Conservation (phyloP, 1,284 basidiomycete species). For the Naganishia liquefaciens region DNA sequence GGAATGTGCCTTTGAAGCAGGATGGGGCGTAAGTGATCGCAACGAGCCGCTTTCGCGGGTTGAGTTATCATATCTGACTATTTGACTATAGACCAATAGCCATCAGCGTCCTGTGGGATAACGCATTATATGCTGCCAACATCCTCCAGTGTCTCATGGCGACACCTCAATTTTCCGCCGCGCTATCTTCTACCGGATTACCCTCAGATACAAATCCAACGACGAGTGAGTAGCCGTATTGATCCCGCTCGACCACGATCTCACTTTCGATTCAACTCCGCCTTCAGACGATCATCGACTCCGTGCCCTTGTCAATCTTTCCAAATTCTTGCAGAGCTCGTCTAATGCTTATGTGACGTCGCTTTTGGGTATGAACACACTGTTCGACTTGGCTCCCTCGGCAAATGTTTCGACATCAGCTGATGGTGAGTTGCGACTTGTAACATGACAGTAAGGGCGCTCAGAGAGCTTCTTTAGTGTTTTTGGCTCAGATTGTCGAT, state of each 20-base stretch:
- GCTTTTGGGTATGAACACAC: slow-evolving; percentile 20
- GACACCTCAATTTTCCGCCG: slow-evolving; percentile 2
- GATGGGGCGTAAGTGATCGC: slow-evolving; percentile 15
- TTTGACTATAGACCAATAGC: slow-evolving; percentile 10
- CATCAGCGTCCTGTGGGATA: slow-evolving; percentile 11
- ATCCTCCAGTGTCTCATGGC: slow-evolving; percentile 21
- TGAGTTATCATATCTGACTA: not conserved
- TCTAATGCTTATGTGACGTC: slow-evolving; percentile 23
- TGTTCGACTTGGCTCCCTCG: slow-evolving; percentile 19
- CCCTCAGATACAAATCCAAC: not conserved
- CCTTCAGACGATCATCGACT: slow-evolving; percentile 7
- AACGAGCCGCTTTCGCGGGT: too few relatives aligned
- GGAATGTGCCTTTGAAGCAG: slow-evolving; percentile 7
- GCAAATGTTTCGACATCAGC: slow-evolving; percentile 9
- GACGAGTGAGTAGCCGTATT: not conserved
- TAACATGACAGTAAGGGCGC: too few relatives aligned
- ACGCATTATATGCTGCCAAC: slow-evolving; percentile 24
- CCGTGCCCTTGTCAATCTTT: not conserved
- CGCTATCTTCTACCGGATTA: slow-evolving; percentile 1
- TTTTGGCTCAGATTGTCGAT: slow-evolving; percentile 13
- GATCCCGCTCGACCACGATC: too few relatives aligned
- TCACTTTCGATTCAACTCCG: not conserved
- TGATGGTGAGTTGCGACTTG: not conserved
- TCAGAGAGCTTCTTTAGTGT: not conserved
- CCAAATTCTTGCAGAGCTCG: slow-evolving; percentile 18